These are phyloP conservation scores for Xerocomus nothofagi DNA, from an alignment of 1,284 basidiomycete species.

Conservation along the genomic window DNA sequence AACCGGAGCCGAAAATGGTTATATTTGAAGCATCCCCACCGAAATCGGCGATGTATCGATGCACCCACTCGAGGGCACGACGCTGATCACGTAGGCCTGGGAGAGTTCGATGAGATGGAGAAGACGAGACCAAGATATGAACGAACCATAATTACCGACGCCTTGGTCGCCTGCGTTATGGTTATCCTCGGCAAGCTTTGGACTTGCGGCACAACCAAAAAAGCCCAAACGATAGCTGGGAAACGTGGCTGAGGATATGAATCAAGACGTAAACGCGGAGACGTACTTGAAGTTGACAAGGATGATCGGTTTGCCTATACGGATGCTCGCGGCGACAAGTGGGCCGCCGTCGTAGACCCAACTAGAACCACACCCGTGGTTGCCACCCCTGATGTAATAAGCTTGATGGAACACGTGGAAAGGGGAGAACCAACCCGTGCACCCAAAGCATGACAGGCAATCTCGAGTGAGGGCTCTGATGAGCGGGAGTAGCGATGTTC, in stretches of 20 bases:
- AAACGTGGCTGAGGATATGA: slow-evolving; percentile 14
- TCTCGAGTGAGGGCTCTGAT: slow-evolving; percentile 47
- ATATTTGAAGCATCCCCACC: slow-evolving; percentile 72
- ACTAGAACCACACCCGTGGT: slow-evolving; percentile 68
- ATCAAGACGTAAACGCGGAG: slow-evolving; percentile 18
- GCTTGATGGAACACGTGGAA: slow-evolving; percentile 9
- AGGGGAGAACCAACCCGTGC: slow-evolving; percentile 56
- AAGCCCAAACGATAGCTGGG: slow-evolving; percentile 71
- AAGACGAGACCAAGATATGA: slow-evolving; percentile 4
- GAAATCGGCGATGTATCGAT: slow-evolving; percentile 63
- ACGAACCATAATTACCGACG: slow-evolving; percentile 73
- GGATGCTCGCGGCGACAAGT: slow-evolving; percentile 64
- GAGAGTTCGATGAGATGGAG: slow-evolving; percentile 2
- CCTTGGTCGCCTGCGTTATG: slow-evolving; percentile 59
- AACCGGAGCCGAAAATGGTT: slow-evolving; percentile 68
- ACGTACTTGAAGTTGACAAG: slow-evolving; percentile 75
- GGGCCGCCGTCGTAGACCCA: slow-evolving; percentile 75
- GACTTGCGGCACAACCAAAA: slow-evolving; percentile 68
- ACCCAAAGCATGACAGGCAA: slow-evolving; percentile 79
- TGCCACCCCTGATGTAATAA: slow-evolving; percentile 53
- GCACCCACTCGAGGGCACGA: slow-evolving; percentile 68
- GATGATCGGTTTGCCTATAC: slow-evolving; percentile 61
- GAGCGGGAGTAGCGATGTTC: slow-evolving; percentile 71
- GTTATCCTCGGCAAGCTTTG: slow-evolving; percentile 65
- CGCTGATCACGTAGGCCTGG: slow-evolving; percentile 70